Evolutionary conservation across 108 stramenopile genomes (phyloP).

Genomic region (Mayamaea pseudoterrestris): DNA sequence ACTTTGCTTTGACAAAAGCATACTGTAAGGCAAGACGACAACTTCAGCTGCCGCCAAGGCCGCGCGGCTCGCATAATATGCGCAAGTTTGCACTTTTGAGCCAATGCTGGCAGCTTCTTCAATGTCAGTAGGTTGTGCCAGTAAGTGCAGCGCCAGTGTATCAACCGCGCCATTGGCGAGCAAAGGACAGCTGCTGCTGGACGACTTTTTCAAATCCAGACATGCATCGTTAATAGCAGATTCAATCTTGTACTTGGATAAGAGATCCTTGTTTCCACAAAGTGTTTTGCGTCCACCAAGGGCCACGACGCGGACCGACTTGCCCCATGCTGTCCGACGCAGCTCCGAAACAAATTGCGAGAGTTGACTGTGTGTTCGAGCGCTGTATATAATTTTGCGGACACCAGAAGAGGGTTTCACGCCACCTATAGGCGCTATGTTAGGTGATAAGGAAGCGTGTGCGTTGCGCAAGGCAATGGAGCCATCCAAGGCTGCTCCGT

Average conservation of each 20-base stretch:
- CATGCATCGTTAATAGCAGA: slow-evolving; percentile 78
- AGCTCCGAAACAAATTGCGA: slow-evolving; percentile 92
- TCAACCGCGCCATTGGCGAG: slow-evolving; percentile 45
- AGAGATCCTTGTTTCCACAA: slow-evolving; percentile 65
- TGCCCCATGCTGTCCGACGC: slow-evolving; percentile 49
- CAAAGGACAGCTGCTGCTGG: slow-evolving; percentile 48
- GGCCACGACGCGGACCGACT: slow-evolving; percentile 61
- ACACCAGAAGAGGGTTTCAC: slow-evolving; percentile 32
- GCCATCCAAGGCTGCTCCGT: slow-evolving; percentile 43
- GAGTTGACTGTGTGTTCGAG: slow-evolving; percentile 94
- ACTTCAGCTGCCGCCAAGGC: slow-evolving; percentile 79
- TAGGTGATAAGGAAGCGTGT: neutral
- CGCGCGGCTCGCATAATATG: slow-evolving; percentile 88
- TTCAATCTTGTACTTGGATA: slow-evolving; percentile 23
- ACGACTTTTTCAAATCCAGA: slow-evolving; percentile 79
- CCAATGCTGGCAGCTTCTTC: slow-evolving; percentile 81
- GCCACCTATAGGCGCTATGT: slow-evolving; percentile 24
- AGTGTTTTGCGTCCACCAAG: slow-evolving; percentile 78
- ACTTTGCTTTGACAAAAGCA: slow-evolving; percentile 51
- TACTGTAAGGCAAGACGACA: slow-evolving; percentile 85
- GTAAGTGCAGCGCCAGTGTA: slow-evolving; percentile 68
- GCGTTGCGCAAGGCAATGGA: slow-evolving; percentile 14
- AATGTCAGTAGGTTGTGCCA: slow-evolving; percentile 75
- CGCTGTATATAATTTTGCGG: slow-evolving; percentile 78
- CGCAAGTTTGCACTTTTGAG: slow-evolving; percentile 59